Percentiles rank a stretch among this genome's conserved stretches.
These are phyloP conservation scores for Pyracantha coccinea DNA, from an alignment of 331 rosid species.

Conservation along the genomic window DNA sequence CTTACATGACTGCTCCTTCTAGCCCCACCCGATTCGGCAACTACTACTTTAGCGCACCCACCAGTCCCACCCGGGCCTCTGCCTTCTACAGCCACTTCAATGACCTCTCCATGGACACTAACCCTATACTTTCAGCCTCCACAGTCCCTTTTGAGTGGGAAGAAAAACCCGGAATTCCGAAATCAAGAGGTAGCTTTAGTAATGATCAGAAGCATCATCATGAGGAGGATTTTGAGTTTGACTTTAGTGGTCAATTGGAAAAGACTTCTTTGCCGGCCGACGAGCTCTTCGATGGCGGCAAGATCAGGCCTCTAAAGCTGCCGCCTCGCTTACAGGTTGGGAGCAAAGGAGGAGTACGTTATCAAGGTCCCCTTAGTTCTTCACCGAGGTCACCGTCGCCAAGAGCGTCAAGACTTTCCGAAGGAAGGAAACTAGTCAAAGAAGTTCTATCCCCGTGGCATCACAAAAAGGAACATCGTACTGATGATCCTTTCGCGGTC, in stretches of 20 bases:
- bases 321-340: conserved; percentile 36
- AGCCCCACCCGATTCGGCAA: conserved; percentile 61
- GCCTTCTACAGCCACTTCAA: conserved; percentile 26
- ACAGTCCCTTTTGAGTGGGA: conserved; percentile 59
- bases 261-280: conserved; percentile 57
- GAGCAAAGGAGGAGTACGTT: neutral
- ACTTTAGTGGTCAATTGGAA: conserved; percentile 47
- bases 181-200: conserved; percentile 5
- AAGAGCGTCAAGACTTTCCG: conserved; percentile 23
- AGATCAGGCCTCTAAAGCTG: conserved; percentile 59
- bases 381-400: conserved; percentile 33
- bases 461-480: neutral
- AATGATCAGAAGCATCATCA: neutral
- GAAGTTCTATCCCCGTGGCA: conserved; percentile 30
- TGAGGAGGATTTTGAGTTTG: conserved; percentile 52
- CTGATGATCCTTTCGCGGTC: conserved; percentile 37
- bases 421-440: conserved; percentile 30
- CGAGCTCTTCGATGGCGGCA: conserved; percentile 75
- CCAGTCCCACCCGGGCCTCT: conserved; percentile 53
- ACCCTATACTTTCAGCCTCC: conserved; percentile 16
- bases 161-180: conserved; percentile 48
- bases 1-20: conserved; percentile 85
- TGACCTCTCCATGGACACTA: neutral
- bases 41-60: conserved; percentile 72
- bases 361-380: conserved; percentile 5